Base-by-base conservation (phyloP, 768 basidiomycete species). In the Mycena venus region DNA sequence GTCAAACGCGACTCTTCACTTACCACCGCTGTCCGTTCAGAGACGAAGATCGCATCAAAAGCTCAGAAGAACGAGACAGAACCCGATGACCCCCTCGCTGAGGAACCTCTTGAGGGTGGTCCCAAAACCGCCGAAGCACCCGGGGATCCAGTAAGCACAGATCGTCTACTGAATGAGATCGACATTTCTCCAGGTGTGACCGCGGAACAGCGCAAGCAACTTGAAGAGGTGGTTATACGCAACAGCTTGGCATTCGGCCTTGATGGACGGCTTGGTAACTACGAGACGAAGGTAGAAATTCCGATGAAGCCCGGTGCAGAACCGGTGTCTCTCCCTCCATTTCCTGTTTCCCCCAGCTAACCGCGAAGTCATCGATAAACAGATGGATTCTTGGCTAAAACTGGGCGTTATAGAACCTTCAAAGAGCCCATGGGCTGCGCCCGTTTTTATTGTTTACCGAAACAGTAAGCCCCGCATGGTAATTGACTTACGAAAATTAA, bases 401-500 rank as follows among this genome's bases (percentile, higher is more conserved):
- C 71, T 75, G 7, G 85, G 79, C 0, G 83, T 88, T 0, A 86
- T 88, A 17, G 85, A 88, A 62, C 81, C 80, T 0, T 87, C 86
- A 0, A 62, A 72, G 0, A 87, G 86, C 67, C 86, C 85, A 0
- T 89, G 82, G 83, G 81, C 53, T 0, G 79, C 80, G 0, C 83
- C 82, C 0, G 78, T 77, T 3, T 69, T 83, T 6, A 84, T 86
- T 3, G 82, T 82, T 0, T 86, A 86, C 66, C 70, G 82, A 0
- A 85, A 86, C 38, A 75, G 78, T 1, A 87, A 87, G 70, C 80
- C 85, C 0, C 74, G 83, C 0, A 72, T 88, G 47, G 82, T 80
- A 6, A 76, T 87, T 3, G 84, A 87, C 62, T 82, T 83, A 36
- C 49, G 85, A 0, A 75, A 76, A 31, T 64, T 81, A 12, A 80